Evolutionary conservation across 495 filamentous ascomycete species (phyloP).

Genomic region (Aspergillus conjunctus): DNA sequence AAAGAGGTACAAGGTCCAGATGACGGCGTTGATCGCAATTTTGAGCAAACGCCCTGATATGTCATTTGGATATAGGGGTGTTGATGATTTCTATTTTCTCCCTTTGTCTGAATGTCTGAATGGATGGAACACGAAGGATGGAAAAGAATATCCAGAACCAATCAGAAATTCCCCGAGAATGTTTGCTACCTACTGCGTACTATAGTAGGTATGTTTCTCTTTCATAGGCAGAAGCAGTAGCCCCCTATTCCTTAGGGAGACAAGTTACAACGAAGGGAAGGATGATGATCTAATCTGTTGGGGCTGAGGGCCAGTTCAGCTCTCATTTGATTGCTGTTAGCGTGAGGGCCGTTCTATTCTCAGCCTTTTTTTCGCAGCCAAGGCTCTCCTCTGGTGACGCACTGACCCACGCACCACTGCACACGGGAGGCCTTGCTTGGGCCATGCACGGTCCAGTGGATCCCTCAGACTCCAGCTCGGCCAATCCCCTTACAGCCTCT

Average conservation of each 20-base stretch:
- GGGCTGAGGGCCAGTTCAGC: not conserved
- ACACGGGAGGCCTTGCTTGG: not conserved
- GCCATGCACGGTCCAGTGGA: not conserved
- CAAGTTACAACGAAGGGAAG: not conserved
- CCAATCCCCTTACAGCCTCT: not conserved
- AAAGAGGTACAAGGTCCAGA: too few relatives aligned
- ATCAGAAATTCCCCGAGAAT: not conserved
- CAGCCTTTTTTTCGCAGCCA: not conserved
- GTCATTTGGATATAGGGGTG: not conserved
- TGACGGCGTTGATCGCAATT: not conserved
- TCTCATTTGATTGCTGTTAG: not conserved
- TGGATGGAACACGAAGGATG: not conserved
- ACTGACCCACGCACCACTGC: not conserved
- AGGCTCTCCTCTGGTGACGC: not conserved
- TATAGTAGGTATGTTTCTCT: not conserved
- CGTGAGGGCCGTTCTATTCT: not conserved
- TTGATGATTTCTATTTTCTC: too few relatives aligned
- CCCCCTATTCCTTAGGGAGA: too few relatives aligned
- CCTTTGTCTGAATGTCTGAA: too few relatives aligned
- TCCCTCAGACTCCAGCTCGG: not conserved
- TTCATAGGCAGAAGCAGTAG: too few relatives aligned
- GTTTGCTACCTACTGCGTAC: not conserved
- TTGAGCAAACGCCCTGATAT: not conserved
- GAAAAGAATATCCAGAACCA: not conserved
- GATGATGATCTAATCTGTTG: slow-evolving; percentile 1